Conservation (phyloP, 1,139 yeast species). For the Magnusiomyces starmeri region DNA sequence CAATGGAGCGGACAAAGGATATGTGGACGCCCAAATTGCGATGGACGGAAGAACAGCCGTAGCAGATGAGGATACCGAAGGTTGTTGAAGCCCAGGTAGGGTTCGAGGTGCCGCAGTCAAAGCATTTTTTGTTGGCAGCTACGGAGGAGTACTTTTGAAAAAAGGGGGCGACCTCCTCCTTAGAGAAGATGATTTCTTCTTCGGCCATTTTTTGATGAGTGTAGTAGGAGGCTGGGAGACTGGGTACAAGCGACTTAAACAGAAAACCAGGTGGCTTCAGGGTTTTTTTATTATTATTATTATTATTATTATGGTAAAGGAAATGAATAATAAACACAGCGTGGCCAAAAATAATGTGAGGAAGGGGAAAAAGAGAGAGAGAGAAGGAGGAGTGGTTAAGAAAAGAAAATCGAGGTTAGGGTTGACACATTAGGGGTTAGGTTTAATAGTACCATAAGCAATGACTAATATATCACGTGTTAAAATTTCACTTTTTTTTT, state of each 20-base stretch:
- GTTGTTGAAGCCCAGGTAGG: conserved; percentile 99
- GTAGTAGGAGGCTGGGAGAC: too few species aligned
- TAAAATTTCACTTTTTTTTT: too few species aligned
- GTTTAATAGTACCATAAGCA: too few species aligned
- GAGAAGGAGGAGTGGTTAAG: too few species aligned
- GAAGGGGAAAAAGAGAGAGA: too few species aligned
- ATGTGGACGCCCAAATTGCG: conserved; percentile 94
- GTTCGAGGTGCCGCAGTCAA: conserved; percentile 90
- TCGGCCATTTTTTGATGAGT: conserved; percentile 32
- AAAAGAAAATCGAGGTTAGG: too few species aligned
- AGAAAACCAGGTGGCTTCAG: too few species aligned
- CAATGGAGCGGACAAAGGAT: conserved; percentile 90
- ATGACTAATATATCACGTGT: too few species aligned
- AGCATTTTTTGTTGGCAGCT: conserved; percentile 78
- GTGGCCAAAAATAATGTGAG: neutral
- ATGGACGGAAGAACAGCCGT: conserved; percentile 96
- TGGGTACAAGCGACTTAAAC: too few species aligned
- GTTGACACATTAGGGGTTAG: too few species aligned
- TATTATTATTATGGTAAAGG: too few species aligned
- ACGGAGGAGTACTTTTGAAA: conserved; percentile 54
- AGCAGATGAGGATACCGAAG: conserved; percentile 91
- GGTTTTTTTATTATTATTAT: neutral
- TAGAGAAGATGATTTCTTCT: conserved; percentile 44
- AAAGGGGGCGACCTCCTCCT: conserved; percentile 54
- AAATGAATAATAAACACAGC: too few species aligned